These are phyloP conservation scores for Capniomyces stellatus DNA, from an alignment of 371 early-diverging fungal genomes.

Conservation along the genomic window DNA sequence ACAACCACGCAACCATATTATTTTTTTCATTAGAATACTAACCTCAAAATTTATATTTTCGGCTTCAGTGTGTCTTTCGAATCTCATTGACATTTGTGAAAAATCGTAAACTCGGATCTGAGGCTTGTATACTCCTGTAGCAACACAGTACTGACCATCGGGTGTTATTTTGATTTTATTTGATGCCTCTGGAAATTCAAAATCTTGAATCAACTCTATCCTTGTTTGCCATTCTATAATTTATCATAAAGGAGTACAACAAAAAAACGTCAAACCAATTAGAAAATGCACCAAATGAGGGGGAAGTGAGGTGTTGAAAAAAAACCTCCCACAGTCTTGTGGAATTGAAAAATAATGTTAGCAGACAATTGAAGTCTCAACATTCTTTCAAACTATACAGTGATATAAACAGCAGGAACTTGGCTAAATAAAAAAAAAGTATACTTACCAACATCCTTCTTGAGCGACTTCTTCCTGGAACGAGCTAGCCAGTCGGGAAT, in stretches of 20 bases:
- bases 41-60: constrained; percentile 78
- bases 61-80: constrained; percentile 89
- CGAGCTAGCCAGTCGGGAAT: constrained; percentile 90
- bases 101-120: constrained; percentile 92
- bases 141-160: constrained; percentile 76
- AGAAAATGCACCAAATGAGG: too few species aligned
- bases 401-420: too few species aligned
- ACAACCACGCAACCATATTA: too few species aligned
- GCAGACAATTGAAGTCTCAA: too few species aligned
- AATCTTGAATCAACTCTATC: constrained; percentile 90
- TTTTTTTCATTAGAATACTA: constrained; percentile 12
- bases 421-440: too few species aligned
- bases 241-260: too few species aligned
- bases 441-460: too few species aligned
- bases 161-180: constrained; percentile 61
- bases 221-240: constrained; percentile 68
- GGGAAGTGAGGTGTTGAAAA: too few species aligned
- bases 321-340: too few species aligned
- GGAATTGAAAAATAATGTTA: too few species aligned
- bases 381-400: too few species aligned
- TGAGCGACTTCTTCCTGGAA: constrained; percentile 61
- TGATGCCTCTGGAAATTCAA: constrained; percentile 95
- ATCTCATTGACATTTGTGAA: constrained; percentile 85
- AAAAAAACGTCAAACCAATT: too few species aligned
- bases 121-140: constrained; percentile 97